phyloP scores from a whole-genome alignment of 169 alveolate genomes.

The Plasmodium inui region DNA sequence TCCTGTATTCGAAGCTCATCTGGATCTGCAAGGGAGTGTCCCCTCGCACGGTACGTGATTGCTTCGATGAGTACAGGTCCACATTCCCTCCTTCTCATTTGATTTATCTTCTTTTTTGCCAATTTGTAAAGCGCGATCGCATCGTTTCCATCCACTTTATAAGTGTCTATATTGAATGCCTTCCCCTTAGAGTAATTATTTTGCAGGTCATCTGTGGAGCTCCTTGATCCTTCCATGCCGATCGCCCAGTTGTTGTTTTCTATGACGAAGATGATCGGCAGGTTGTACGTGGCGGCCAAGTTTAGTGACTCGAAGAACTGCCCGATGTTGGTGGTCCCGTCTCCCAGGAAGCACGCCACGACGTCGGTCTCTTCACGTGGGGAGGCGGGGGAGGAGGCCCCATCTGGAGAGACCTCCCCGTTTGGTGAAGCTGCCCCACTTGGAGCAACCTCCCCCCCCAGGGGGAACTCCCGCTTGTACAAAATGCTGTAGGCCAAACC shows the following conservation, averaged over 20 bases:
- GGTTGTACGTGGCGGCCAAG: slow-evolving; percentile 90
- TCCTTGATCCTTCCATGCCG: slow-evolving; percentile 83
- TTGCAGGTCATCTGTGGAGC: slow-evolving; percentile 76
- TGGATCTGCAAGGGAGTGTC: slow-evolving; percentile 86
- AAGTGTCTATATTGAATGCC: slow-evolving; percentile 79
- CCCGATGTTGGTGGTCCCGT: slow-evolving; percentile 93
- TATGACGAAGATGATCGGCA: slow-evolving; percentile 89
- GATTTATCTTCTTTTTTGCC: slow-evolving; percentile 77
- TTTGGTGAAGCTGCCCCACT: background rate
- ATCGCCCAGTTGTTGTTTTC: slow-evolving; percentile 91
- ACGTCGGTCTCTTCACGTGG: slow-evolving; percentile 71
- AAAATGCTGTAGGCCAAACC: slow-evolving; percentile 81
- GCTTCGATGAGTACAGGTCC: slow-evolving; percentile 86
- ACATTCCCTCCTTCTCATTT: slow-evolving; percentile 78
- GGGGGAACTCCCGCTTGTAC: slow-evolving; percentile 65
- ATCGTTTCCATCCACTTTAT: slow-evolving; percentile 85
- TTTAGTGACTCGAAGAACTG: slow-evolving; percentile 91
- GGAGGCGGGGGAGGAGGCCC: too few relatives aligned
- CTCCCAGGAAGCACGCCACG: slow-evolving; percentile 91
- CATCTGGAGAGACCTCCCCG: too few relatives aligned
- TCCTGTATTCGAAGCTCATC: slow-evolving; percentile 79
- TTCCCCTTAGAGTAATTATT: slow-evolving; percentile 75
- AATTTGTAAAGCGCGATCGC: slow-evolving; percentile 78
- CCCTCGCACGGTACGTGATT: slow-evolving; percentile 81
- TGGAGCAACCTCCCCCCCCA: background rate